Evolutionary conservation across 2,329 filamentous ascomycete species (phyloP).

Genomic region (Fusarium buxicola): DNA sequence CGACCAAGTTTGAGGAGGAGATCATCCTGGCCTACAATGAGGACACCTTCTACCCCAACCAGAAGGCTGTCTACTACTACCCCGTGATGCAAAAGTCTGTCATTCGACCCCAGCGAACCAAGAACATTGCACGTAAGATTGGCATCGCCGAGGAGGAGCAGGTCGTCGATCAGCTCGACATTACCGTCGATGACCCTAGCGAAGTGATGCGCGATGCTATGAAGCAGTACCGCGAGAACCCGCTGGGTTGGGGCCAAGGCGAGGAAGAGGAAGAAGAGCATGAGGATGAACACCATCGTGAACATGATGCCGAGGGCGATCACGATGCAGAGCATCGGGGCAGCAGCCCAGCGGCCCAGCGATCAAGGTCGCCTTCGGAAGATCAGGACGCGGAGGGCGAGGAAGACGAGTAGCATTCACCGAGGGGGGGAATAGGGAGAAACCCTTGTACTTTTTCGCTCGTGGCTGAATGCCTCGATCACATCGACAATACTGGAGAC

Average conservation of each 20-base stretch:
- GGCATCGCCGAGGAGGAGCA: slow-evolving; percentile 63
- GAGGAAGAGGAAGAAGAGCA: slow-evolving; percentile 51
- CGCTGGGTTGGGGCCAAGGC: slow-evolving; percentile 60
- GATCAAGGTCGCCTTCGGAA: slow-evolving; percentile 47
- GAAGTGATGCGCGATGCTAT: slow-evolving; percentile 65
- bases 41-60: slow-evolving; percentile 60
- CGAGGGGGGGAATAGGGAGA: background rate
- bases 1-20: slow-evolving; percentile 73
- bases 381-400: slow-evolving; percentile 60
- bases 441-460: slow-evolving; percentile 10
- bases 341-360: slow-evolving; percentile 40
- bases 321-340: slow-evolving; percentile 31
- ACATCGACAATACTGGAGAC: slow-evolving; percentile 9
- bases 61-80: slow-evolving; percentile 75
- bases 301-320: slow-evolving; percentile 45
- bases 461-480: slow-evolving; percentile 6
- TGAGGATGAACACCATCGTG: slow-evolving; percentile 48
- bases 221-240: slow-evolving; percentile 63
- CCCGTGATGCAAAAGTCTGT: slow-evolving; percentile 73
- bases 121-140: slow-evolving; percentile 69
- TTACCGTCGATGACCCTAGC: slow-evolving; percentile 66
- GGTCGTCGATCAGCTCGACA: slow-evolving; percentile 66
- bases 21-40: slow-evolving; percentile 70
- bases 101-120: slow-evolving; percentile 71
- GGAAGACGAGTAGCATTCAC: slow-evolving; percentile 52